Base-by-base conservation (phyloP, 1,139 yeast genomes). In the Blastobotrys persicus region DNA sequence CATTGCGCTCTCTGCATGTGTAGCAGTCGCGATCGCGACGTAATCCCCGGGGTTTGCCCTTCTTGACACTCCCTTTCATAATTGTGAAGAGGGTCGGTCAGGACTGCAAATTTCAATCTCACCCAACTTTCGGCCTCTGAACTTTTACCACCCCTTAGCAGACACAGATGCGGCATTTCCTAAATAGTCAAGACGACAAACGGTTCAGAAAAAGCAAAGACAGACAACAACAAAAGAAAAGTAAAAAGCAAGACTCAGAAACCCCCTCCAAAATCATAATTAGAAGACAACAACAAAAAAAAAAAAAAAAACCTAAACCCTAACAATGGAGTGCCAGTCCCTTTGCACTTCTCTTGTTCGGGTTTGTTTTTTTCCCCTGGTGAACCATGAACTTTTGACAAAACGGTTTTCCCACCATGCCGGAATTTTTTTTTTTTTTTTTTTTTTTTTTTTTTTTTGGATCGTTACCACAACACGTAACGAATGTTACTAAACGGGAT, bases 11-110 rank as follows among this genome's bases (percentile, higher is more conserved):
- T 32, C 51, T 49, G 46, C 62, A 59, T 3, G 59, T 58, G 38
- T 55, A 59, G 43, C 62, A 59, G 45, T 58, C 61, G 16, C 61
- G 50, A 37, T 58, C 61, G 33, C 56, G 44, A 26, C 61, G 50
- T 18, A 56, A 45, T 11, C 61, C 61, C 18, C 61, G 51, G 6
- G 61, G 60, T 41, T 56, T 55, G 6, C 61, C 61, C 43, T 58
- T 58, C 28, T 23, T 23, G 9, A 23, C 28, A 23, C 28, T 23
- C 9, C 28, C 28, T 23, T 23, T 23, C 28, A 23, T 23, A 23
- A 9, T 23, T 23, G 28, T 23, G 28, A 23, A 23, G 28, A 23
- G 28, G 28, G 28, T 23, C 28, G 9, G 9, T 23, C 28, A 23
- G 9, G 28, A 23, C 9, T 23, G 28, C 28, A 23, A 23, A 6